Conservation (phyloP, 2,329 filamentous ascomycete genomes). For the Sclerotinia minor region DNA sequence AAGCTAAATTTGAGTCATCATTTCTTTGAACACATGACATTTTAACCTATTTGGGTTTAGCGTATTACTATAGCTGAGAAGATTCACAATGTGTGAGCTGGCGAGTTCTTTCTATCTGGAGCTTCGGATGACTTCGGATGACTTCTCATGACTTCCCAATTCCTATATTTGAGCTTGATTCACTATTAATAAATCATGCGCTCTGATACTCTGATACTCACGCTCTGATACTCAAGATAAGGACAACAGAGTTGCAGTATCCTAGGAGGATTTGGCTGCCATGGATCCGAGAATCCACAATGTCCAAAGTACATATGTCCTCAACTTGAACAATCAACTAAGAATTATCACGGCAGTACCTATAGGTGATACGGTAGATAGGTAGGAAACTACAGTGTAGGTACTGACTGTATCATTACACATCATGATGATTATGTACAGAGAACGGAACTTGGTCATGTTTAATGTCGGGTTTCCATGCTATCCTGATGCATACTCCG, state of each 20-base stretch:
- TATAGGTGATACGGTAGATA: neutral
- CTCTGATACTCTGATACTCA: neutral
- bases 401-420: neutral
- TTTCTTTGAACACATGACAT: constrained; percentile 1
- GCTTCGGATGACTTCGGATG: neutral
- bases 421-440: neutral
- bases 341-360: no score
- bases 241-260: neutral
- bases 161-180: no score
- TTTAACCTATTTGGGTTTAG: constrained; percentile 3
- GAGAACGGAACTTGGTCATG: neutral
- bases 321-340: neutral
- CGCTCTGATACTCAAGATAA: neutral
- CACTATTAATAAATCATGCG: neutral
- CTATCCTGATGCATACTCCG: neutral
- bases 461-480: neutral
- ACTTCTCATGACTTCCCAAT: no score
- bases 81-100: neutral
- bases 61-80: neutral
- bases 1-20: constrained; percentile 8
- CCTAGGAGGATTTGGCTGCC: constrained; percentile 1
- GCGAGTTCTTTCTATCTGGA: neutral
- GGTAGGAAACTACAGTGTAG: no score
- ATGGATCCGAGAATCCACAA: neutral
- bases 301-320: constrained; percentile 9